Evolutionary conservation across 2,329 filamentous ascomycete genomes (phyloP).

Genomic region (Venturia oleaginea): DNA sequence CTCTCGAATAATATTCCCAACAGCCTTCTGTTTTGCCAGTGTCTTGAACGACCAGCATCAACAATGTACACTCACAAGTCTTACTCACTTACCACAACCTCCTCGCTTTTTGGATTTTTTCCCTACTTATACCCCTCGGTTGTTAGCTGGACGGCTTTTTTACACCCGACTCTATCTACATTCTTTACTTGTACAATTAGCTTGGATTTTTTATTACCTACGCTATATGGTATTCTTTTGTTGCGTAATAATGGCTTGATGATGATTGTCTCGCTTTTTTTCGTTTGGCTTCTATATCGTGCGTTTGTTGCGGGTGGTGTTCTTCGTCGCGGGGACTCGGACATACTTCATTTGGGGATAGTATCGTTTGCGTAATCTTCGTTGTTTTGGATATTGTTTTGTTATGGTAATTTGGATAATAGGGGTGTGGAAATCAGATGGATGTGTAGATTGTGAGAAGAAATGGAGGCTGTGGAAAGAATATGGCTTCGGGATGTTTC

Average conservation of each 20-base stretch:
- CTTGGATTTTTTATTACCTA: too few relatives aligned
- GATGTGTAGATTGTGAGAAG: too few relatives aligned
- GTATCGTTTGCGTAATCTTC: too few relatives aligned
- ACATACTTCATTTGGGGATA: too few relatives aligned
- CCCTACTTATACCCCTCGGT: background rate
- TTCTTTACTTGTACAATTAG: background rate
- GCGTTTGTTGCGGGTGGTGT: background rate
- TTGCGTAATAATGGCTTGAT: background rate
- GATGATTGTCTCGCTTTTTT: background rate
- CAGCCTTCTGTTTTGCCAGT: background rate
- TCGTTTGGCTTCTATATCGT: background rate
- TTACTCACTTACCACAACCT: background rate
- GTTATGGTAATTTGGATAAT: too few relatives aligned
- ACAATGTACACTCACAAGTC: background rate
- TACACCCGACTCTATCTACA: background rate
- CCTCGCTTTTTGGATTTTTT: background rate
- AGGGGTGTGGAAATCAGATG: too few relatives aligned
- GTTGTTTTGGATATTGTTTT: too few relatives aligned
- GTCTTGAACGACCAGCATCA: background rate
- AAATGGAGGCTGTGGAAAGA: too few relatives aligned
- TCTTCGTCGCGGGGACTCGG: background rate
- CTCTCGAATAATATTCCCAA: constrained; percentile 13
- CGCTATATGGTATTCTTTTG: background rate
- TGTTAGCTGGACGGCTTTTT: background rate
- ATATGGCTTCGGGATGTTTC: too few relatives aligned